phyloP scores from a whole-genome alignment of 768 basidiomycete species.

The Myochromella boudieri region DNA sequence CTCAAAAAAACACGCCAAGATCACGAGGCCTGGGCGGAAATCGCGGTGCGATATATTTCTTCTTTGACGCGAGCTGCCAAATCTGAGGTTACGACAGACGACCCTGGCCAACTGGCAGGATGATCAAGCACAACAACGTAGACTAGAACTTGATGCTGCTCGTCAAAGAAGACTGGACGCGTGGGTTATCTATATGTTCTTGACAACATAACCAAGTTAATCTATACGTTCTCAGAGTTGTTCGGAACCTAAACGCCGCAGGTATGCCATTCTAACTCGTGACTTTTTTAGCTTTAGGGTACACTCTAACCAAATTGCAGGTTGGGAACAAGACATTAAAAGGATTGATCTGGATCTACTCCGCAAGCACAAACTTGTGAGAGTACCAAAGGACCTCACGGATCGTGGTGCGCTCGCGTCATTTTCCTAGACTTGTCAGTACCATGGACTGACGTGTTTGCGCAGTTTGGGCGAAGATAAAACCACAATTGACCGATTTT shows the following conservation, averaged over 20 bases:
- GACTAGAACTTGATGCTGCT: slow-evolving; percentile 33
- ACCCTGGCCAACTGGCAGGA: slow-evolving; percentile 30
- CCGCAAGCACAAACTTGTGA: slow-evolving; percentile 33
- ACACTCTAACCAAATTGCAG: slow-evolving; percentile 22
- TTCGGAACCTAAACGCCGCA: slow-evolving; percentile 15
- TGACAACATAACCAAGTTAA: slow-evolving; percentile 3
- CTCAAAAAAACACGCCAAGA: slow-evolving; percentile 29
- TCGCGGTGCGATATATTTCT: slow-evolving; percentile 19
- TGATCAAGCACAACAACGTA: slow-evolving; percentile 31
- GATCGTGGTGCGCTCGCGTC: slow-evolving; percentile 30
- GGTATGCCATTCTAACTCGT: slow-evolving; percentile 7
- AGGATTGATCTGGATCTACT: slow-evolving; percentile 20
- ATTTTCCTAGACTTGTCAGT: neutral
- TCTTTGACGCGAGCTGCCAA: neutral
- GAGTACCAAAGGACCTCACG: slow-evolving; percentile 36
- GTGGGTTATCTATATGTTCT: slow-evolving; percentile 24
- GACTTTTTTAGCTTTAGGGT: neutral
- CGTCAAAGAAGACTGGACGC: slow-evolving; percentile 35
- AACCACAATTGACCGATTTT: slow-evolving; percentile 27
- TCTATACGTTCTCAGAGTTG: slow-evolving; percentile 5
- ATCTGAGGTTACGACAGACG: slow-evolving; percentile 19
- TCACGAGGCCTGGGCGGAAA: slow-evolving; percentile 26
- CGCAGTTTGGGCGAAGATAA: slow-evolving; percentile 39
- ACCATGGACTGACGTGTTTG: neutral
- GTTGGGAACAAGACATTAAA: slow-evolving; percentile 36